Percentiles rank a stretch among this genome's conserved stretches.
These are phyloP conservation scores for Xylaria flabelliformis DNA, from an alignment of 495 filamentous ascomycete genomes.

Conservation along the genomic window DNA sequence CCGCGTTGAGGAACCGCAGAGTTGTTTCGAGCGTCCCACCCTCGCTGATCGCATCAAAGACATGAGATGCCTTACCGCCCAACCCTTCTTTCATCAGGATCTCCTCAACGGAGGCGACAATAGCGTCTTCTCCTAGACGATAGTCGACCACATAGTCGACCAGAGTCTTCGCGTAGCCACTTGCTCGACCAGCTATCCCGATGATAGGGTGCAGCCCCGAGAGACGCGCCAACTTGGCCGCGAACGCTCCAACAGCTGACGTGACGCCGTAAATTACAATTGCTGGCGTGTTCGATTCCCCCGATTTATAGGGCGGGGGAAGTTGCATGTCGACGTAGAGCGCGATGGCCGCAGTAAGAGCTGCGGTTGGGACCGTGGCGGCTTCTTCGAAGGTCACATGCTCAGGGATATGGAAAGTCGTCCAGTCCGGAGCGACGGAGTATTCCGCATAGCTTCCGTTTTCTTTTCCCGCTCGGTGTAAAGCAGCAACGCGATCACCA, in stretches of 20 bases:
- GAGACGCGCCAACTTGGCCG: slow-evolving; percentile 67
- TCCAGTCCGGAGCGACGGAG: slow-evolving; percentile 62
- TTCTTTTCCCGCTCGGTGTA: slow-evolving; percentile 62
- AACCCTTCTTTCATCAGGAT: slow-evolving; percentile 44
- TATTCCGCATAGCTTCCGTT: slow-evolving; percentile 76
- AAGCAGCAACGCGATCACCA: slow-evolving; percentile 74
- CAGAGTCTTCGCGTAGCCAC: slow-evolving; percentile 61
- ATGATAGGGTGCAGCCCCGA: slow-evolving; percentile 77
- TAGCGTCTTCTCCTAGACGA: slow-evolving; percentile 62
- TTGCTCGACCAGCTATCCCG: slow-evolving; percentile 66
- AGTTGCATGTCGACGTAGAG: slow-evolving; percentile 60
- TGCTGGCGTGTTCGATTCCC: slow-evolving; percentile 56
- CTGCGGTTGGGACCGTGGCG: slow-evolving; percentile 73
- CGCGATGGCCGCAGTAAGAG: slow-evolving; percentile 73
- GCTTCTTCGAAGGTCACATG: slow-evolving; percentile 74
- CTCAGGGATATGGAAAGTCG: slow-evolving; percentile 72
- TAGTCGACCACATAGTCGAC: slow-evolving; percentile 79
- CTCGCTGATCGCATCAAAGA: slow-evolving; percentile 67
- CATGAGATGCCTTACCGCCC: slow-evolving; percentile 46
- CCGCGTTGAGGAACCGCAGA: slow-evolving; percentile 31
- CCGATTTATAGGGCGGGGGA: slow-evolving; percentile 64
- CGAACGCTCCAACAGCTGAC: slow-evolving; percentile 70
- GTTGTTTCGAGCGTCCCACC: slow-evolving; percentile 47
- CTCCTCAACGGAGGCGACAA: slow-evolving; percentile 57
- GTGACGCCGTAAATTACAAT: slow-evolving; percentile 63